Evolutionary conservation across 495 filamentous ascomycete species (phyloP).

Genomic region (Xylaria curta): DNA sequence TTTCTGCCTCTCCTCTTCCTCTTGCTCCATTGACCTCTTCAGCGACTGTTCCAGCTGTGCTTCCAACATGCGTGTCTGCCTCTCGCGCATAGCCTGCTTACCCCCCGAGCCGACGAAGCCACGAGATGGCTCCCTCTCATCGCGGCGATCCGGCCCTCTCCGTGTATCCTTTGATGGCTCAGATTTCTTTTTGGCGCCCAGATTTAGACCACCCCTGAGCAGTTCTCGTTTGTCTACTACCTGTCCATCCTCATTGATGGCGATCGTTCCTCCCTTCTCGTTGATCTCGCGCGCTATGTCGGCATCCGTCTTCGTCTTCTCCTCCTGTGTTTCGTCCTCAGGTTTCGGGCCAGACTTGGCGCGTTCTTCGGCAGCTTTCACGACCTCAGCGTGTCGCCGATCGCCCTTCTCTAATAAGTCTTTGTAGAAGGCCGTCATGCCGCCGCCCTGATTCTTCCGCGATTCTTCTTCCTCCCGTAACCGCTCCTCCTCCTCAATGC

Average conservation of each 20-base stretch:
- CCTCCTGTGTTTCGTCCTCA: constrained; percentile 41
- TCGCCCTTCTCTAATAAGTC: constrained; percentile 81
- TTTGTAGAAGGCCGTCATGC: constrained; percentile 88
- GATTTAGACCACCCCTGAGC: constrained; percentile 85
- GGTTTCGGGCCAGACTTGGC: constrained; percentile 60
- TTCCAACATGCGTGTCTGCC: constrained; percentile 88
- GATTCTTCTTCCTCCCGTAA: constrained; percentile 70
- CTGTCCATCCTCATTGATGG: constrained; percentile 90
- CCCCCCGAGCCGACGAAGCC: constrained; percentile 57
- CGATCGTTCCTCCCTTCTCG: constrained; percentile 69
- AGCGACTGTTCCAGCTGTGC: constrained; percentile 76
- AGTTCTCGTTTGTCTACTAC: constrained; percentile 94
- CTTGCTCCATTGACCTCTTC: constrained; percentile 75
- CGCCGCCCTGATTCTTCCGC: constrained; percentile 69
- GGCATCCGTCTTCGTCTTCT: constrained; percentile 69
- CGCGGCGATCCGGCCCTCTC: constrained; percentile 37
- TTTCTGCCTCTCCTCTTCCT: constrained; percentile 71
- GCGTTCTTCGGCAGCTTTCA: constrained; percentile 70
- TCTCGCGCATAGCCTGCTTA: constrained; percentile 71
- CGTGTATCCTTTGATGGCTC: constrained; percentile 45
- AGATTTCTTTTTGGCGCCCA: constrained; percentile 63
- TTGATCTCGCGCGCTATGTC: constrained; percentile 78
- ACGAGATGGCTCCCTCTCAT: constrained; percentile 45
- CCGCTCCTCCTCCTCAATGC: constrained; percentile 82
- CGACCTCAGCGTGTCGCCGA: constrained; percentile 72